Conservation (phyloP, 345 rosid genomes). For the Garcia nutans region DNA sequence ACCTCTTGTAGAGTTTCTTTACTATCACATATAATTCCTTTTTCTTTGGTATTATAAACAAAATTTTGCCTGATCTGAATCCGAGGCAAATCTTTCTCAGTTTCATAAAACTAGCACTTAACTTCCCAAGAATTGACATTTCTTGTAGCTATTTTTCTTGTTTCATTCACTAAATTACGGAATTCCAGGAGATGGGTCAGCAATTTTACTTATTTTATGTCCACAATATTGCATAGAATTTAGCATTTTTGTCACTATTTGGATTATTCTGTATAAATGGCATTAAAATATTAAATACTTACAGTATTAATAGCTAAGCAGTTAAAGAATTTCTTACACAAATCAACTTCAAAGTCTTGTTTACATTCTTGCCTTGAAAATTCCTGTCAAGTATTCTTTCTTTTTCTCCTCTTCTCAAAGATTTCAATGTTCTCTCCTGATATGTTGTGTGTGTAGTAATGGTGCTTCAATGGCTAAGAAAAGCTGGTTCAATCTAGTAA, state of each 20-base stretch:
- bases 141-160: conserved; percentile 21
- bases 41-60: conserved; percentile 26
- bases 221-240: conserved; percentile 15
- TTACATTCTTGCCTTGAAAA: background rate
- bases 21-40: conserved; percentile 11
- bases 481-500: conserved; percentile 67
- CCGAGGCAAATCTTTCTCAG: conserved; percentile 27
- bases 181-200: conserved; percentile 43
- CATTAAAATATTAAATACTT: background rate
- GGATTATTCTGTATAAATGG: background rate
- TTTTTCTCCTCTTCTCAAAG: background rate
- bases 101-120: conserved; percentile 6
- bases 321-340: background rate
- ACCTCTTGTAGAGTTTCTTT: background rate
- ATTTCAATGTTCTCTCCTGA: no score
- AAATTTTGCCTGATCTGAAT: conserved; percentile 20
- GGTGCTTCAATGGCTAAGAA: conserved; percentile 62
- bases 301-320: background rate
- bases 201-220: background rate
- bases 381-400: background rate
- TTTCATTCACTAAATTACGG: conserved; percentile 21
- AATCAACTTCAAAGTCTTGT: background rate
- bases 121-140: conserved; percentile 22
- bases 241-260: conserved; percentile 3
- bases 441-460: conserved; percentile 21